A percentile compares a stretch with the other conserved stretches of the same genome.
Evolutionary conservation across 345 rosid genomes (phyloP).

Genomic region (Brassica nigra): DNA sequence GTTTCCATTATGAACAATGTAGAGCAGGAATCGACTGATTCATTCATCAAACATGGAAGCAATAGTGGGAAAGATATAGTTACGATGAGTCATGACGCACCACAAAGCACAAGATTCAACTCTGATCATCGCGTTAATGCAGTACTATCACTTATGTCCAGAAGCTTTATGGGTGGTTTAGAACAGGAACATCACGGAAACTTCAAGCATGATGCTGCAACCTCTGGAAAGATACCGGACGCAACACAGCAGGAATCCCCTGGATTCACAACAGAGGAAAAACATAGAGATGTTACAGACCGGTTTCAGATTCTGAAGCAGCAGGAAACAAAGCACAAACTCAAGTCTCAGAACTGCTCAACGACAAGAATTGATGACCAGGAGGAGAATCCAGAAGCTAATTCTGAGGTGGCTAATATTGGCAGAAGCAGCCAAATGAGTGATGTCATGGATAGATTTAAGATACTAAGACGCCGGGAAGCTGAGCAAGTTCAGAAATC

Average conservation of each 20-base stretch:
- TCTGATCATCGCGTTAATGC: conserved; percentile 24
- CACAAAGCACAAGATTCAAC: conserved; percentile 27
- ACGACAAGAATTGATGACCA: conserved; percentile 1
- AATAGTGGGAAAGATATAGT: conserved; percentile 9
- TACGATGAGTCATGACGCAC: conserved; percentile 24
- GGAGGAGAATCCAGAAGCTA: conserved; percentile 30
- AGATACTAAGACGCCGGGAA: conserved; percentile 48
- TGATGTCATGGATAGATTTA: conserved; percentile 62
- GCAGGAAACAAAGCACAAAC: conserved; percentile 25
- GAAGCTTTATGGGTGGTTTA: conserved; percentile 30
- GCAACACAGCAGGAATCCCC: conserved; percentile 19
- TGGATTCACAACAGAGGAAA: conserved; percentile 21
- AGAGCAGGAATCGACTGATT: conserved; percentile 16
- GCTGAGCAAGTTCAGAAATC: conserved; percentile 28
- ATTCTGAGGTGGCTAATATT: conserved; percentile 28
- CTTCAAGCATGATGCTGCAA: conserved; percentile 23
- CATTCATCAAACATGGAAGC: conserved; percentile 12
- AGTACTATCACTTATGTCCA: conserved; percentile 22
- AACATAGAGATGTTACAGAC: conserved; percentile 53
- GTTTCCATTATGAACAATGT: conserved; percentile 22
- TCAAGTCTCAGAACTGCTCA: conserved; percentile 23
- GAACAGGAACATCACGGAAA: conserved; percentile 29
- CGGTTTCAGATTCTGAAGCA: conserved; percentile 50
- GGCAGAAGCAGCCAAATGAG: conserved; percentile 38
- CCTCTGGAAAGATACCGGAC: conserved; percentile 5